A percentile compares a stretch with the other conserved stretches of the same genome.
These are phyloP conservation scores for Centrapalus pauciflorus DNA, from an alignment of 129 eudicot species.

Conservation along the genomic window DNA sequence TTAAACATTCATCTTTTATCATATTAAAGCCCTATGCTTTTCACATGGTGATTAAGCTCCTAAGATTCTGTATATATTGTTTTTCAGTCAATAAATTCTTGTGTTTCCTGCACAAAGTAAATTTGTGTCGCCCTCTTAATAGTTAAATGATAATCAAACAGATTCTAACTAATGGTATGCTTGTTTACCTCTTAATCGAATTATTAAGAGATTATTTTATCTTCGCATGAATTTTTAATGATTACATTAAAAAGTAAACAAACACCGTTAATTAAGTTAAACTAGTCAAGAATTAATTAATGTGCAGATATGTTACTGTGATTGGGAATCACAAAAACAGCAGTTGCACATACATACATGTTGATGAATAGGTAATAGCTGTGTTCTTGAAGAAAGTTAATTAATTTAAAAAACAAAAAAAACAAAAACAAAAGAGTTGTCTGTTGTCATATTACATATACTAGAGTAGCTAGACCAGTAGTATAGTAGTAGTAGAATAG, in stretches of 20 bases:
- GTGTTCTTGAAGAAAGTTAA: slow-evolving; percentile 27
- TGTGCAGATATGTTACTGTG: slow-evolving; percentile 15
- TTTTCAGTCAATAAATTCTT: background rate
- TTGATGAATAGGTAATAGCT: background rate
- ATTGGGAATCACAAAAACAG: background rate
- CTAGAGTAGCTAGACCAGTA: slow-evolving; percentile 17
- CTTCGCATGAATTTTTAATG: too few relatives aligned
- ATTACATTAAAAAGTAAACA: too few relatives aligned
- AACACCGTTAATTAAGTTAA: background rate
- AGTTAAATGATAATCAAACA: too few relatives aligned
- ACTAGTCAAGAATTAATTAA: background rate
- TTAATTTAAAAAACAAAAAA: too few relatives aligned
- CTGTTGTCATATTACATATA: too few relatives aligned
- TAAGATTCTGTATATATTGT: background rate
- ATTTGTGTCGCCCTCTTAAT: too few relatives aligned
- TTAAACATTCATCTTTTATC: background rate
- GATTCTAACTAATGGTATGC: too few relatives aligned
- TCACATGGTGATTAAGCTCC: background rate
- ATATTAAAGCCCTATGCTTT: background rate
- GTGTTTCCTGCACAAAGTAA: slow-evolving; percentile 9
- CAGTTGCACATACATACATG: too few relatives aligned
- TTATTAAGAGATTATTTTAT: too few relatives aligned
- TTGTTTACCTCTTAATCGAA: too few relatives aligned
- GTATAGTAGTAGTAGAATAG: too few relatives aligned
- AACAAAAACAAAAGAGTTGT: slow-evolving; percentile 17